Percentiles rank a stretch among this genome's conserved stretches.
Conservation (phyloP, 495 filamentous ascomycete genomes). For the Daldinia vernicosa region DNA sequence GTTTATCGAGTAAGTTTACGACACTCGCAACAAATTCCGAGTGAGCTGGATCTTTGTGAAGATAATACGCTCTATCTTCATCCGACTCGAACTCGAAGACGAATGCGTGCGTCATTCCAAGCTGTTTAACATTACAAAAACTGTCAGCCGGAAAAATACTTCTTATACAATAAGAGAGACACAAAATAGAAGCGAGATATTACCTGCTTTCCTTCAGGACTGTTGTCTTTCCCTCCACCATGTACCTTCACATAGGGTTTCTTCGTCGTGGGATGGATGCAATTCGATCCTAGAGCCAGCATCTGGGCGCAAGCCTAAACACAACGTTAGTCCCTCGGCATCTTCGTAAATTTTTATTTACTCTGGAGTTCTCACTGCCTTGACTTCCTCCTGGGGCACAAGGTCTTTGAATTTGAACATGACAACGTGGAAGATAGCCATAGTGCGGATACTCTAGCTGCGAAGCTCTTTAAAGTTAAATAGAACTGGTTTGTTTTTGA, state of each 20-base stretch:
- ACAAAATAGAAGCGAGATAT: neutral
- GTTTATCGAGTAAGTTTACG: neutral
- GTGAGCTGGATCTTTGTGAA: constrained; percentile 63
- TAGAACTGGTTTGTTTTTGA: neutral
- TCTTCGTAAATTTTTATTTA: neutral
- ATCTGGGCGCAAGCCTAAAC: constrained; percentile 42
- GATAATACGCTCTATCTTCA: constrained; percentile 66
- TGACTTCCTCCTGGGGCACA: neutral
- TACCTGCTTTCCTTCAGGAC: neutral
- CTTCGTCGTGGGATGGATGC: constrained; percentile 60
- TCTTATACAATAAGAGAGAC: neutral
- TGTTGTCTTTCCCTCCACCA: neutral
- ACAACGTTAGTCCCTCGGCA: neutral
- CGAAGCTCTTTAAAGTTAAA: neutral
- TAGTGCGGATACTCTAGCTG: neutral
- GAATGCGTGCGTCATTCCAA: constrained; percentile 67
- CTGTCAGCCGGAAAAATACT: neutral
- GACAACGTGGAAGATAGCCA: neutral
- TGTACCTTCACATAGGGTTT: constrained; percentile 60
- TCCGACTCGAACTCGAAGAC: constrained; percentile 67
- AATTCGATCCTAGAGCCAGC: constrained; percentile 52
- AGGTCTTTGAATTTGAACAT: neutral
- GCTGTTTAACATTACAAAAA: constrained; percentile 48
- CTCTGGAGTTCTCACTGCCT: neutral
- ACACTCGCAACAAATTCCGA: neutral